Conservation (phyloP, 371 early-diverging fungal species). For the Syncephalis fuscata region DNA sequence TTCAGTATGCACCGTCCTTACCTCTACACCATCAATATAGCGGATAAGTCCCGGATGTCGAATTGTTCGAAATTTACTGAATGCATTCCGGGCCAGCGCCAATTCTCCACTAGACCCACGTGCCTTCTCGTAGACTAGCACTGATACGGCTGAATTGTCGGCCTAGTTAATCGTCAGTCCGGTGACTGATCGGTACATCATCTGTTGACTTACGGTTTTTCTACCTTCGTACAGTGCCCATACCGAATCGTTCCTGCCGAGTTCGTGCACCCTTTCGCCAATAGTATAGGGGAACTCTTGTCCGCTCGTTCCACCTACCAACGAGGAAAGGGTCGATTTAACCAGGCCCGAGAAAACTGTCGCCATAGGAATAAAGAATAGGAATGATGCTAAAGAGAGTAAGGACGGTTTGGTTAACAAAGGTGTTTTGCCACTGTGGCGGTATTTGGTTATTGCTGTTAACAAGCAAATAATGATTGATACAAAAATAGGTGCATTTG, state of each 20-base stretch:
- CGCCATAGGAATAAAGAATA: no score
- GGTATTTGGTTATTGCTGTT: no score
- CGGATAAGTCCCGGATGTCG: slow-evolving; percentile 79
- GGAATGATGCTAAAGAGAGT: no score
- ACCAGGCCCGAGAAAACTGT: slow-evolving; percentile 25
- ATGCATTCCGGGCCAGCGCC: slow-evolving; percentile 71
- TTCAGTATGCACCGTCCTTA: no score
- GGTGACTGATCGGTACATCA: background rate
- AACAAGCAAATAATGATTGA: no score
- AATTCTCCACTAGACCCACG: slow-evolving; percentile 37
- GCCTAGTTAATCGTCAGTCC: slow-evolving; percentile 21
- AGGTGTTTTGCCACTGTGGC: no score
- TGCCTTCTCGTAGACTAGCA: slow-evolving; percentile 71
- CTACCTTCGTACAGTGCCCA: slow-evolving; percentile 68
- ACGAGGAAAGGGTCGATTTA: slow-evolving; percentile 45
- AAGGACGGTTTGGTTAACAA: no score
- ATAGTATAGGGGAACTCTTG: slow-evolving; percentile 58
- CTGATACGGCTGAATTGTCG: slow-evolving; percentile 56
- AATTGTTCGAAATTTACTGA: slow-evolving; percentile 70
- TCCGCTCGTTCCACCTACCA: slow-evolving; percentile 48
- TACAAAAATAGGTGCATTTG: no score
- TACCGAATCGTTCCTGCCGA: slow-evolving; percentile 36
- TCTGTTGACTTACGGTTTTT: slow-evolving; percentile 40
- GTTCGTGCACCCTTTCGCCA: slow-evolving; percentile 42
- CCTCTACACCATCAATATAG: slow-evolving; percentile 78